phyloP scores from a whole-genome alignment of 768 basidiomycete genomes.

The Russula ochroleuca region DNA sequence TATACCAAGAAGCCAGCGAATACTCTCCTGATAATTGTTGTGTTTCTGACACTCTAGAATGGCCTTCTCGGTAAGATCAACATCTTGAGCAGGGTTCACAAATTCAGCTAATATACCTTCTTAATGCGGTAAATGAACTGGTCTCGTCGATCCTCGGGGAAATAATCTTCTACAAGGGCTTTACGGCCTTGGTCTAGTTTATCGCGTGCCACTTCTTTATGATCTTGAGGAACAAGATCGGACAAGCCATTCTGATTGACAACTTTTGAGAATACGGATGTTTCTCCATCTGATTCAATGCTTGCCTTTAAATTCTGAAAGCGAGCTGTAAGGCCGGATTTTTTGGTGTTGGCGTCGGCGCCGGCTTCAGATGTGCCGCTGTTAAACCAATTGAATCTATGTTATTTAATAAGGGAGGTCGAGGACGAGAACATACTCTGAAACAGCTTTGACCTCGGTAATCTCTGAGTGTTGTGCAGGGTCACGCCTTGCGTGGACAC shows the following conservation, averaged over 20 bases:
- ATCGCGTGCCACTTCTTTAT: constrained; percentile 54
- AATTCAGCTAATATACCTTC: constrained; percentile 50
- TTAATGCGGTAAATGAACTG: constrained; percentile 92
- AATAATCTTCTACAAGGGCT: constrained; percentile 76
- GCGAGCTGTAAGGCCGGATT: constrained; percentile 34
- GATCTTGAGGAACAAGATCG: constrained; percentile 63
- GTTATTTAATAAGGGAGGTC: no score
- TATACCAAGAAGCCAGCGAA: constrained; percentile 66
- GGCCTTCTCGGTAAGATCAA: constrained; percentile 40
- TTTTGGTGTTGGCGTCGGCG: constrained; percentile 40
- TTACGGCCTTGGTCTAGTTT: constrained; percentile 56
- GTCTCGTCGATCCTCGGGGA: constrained; percentile 86
- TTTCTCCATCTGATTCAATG: neutral
- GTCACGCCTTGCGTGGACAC: constrained; percentile 22
- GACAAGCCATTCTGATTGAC: constrained; percentile 39
- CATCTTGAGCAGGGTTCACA: no score
- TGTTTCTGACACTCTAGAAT: constrained; percentile 92
- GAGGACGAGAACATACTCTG: constrained; percentile 10
- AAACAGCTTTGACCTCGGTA: constrained; percentile 30
- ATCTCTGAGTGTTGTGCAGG: neutral
- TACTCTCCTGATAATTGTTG: constrained; percentile 78
- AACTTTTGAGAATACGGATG: neutral
- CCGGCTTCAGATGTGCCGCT: constrained; percentile 32
- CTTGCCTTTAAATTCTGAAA: constrained; percentile 34
- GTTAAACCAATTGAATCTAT: neutral